These are phyloP conservation scores for Sindora glabra DNA, from an alignment of 306 rosid species.

Conservation along the genomic window DNA sequence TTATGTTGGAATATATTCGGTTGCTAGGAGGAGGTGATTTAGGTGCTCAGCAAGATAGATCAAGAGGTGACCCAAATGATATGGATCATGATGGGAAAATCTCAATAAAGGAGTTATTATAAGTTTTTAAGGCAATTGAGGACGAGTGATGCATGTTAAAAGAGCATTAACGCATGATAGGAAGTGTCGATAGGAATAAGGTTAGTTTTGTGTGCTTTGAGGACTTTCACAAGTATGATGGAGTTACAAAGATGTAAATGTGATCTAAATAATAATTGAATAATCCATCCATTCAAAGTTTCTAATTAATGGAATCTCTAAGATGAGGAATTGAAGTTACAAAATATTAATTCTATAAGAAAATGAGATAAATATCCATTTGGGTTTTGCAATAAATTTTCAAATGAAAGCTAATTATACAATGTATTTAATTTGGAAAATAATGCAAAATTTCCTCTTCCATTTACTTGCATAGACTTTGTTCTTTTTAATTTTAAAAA, in stretches of 20 bases:
- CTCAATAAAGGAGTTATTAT: constrained; percentile 69
- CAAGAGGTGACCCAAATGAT: too few species aligned
- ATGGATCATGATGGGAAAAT: constrained; percentile 75
- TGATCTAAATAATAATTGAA: background rate
- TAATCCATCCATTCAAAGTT: background rate
- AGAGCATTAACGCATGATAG: constrained; percentile 91
- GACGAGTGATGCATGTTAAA: constrained; percentile 84
- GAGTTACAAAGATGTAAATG: constrained; percentile 39
- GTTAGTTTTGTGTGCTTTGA: constrained; percentile 88
- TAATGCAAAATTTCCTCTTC: too few species aligned
- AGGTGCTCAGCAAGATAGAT: too few species aligned
- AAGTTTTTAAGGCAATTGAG: constrained; percentile 54
- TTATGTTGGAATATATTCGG: too few species aligned
- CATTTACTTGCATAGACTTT: too few species aligned
- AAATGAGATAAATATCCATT: too few species aligned
- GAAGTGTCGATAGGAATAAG: constrained; percentile 55
- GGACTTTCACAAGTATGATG: constrained; percentile 85
- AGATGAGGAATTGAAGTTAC: background rate
- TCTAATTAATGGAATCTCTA: background rate
- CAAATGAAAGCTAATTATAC: too few species aligned
- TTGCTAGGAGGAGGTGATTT: too few species aligned
- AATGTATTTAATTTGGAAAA: too few species aligned
- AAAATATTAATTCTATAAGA: background rate
- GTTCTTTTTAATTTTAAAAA: too few species aligned
- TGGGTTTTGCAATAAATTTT: too few species aligned